Percentiles rank a stretch among this genome's conserved stretches.
These are phyloP conservation scores for Cyclotella kingstonii DNA, from an alignment of 108 stramenopile species.

Conservation along the genomic window DNA sequence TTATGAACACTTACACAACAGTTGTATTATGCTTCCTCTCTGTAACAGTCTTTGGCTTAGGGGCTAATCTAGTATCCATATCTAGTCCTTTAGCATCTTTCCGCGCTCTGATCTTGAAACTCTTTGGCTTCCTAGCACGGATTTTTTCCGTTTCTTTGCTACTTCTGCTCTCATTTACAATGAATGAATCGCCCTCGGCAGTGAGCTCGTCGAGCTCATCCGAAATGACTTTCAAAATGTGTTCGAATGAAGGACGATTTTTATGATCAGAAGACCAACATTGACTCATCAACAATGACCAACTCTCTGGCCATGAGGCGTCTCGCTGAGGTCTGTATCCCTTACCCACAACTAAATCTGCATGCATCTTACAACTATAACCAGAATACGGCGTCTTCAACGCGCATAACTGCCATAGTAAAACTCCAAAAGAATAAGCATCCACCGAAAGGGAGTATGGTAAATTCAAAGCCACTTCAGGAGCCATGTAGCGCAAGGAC, in stretches of 20 bases:
- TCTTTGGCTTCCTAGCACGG: conserved; percentile 57
- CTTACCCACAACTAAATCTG: conserved; percentile 63
- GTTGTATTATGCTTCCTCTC: conserved; percentile 40
- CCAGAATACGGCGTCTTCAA: conserved; percentile 76
- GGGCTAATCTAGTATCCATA: conserved; percentile 65
- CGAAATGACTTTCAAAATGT: conserved; percentile 54
- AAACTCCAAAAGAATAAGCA: conserved; percentile 79
- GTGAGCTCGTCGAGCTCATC: conserved; percentile 56
- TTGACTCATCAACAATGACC: conserved; percentile 67
- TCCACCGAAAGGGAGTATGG: conserved; percentile 79
- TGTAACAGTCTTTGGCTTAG: conserved; percentile 24
- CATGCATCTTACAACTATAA: conserved; percentile 70
- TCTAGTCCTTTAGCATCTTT: conserved; percentile 49
- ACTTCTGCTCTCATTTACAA: conserved; percentile 37
- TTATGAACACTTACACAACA: conserved; percentile 33
- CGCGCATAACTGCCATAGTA: conserved; percentile 88
- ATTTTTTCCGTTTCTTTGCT: conserved; percentile 64
- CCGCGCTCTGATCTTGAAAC: conserved; percentile 44
- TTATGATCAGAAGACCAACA: conserved; percentile 62
- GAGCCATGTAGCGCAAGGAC: conserved; percentile 76
- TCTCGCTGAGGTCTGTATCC: conserved; percentile 73
- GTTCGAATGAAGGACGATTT: conserved; percentile 67
- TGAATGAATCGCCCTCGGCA: conserved; percentile 37
- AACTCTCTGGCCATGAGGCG: conserved; percentile 74
- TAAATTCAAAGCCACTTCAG: conserved; percentile 62